phyloP scores from a whole-genome alignment of 2,329 filamentous ascomycete genomes.

The Ilyonectria destructans region DNA sequence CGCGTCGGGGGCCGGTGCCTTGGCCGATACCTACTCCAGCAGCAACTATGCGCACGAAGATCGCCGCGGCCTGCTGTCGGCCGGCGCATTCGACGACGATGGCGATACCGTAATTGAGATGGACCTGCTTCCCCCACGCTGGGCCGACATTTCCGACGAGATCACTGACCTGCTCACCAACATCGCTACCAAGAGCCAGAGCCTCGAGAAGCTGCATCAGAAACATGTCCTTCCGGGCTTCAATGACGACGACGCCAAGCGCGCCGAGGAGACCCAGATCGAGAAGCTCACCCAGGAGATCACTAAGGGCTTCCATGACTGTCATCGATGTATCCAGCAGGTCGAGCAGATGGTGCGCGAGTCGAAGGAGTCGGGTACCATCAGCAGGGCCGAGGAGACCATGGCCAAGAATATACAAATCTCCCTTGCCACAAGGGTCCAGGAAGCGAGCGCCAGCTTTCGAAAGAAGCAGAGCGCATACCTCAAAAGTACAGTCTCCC shows the following conservation, averaged over 20 bases:
- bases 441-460: slow-evolving; percentile 92
- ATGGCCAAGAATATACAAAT: slow-evolving; percentile 98
- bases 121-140: slow-evolving; percentile 94
- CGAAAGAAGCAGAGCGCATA: slow-evolving; percentile 98
- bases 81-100: slow-evolving; percentile 84
- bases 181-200: slow-evolving; percentile 86
- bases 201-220: slow-evolving; percentile 93
- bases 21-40: slow-evolving; percentile 72
- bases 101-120: slow-evolving; percentile 98
- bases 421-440: slow-evolving; percentile 88
- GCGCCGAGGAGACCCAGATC: slow-evolving; percentile 89
- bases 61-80: slow-evolving; percentile 86
- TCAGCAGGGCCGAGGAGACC: slow-evolving; percentile 88
- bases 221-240: slow-evolving; percentile 98
- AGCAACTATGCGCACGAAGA: slow-evolving; percentile 64
- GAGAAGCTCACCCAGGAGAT: slow-evolving; percentile 92
- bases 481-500: slow-evolving; percentile 80
- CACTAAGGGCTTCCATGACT: slow-evolving; percentile 90
- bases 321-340: slow-evolving; percentile 89
- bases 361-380: slow-evolving; percentile 78
- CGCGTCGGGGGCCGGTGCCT: slow-evolving; percentile 68
- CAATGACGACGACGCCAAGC: slow-evolving; percentile 93
- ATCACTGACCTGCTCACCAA: slow-evolving; percentile 86
- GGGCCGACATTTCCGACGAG: slow-evolving; percentile 96
- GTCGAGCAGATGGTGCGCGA: slow-evolving; percentile 92